phyloP scores from a whole-genome alignment of 176 grass and related monocot species.

The Raddia distichophylla region DNA sequence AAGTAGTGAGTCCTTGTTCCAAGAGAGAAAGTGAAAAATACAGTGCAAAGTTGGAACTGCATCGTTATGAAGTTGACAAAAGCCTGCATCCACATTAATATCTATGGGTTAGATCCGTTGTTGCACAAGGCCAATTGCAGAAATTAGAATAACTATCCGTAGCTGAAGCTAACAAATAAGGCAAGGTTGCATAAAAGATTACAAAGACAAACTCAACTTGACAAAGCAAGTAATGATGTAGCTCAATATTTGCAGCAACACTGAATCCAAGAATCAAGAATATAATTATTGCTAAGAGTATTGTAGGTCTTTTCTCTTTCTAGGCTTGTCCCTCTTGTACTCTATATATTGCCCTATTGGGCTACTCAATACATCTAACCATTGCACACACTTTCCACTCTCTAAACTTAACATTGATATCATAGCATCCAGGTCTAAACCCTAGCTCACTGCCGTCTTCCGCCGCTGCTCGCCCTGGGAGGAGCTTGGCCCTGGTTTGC shows the following conservation, averaged over 20 bases:
- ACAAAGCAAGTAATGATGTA: neutral
- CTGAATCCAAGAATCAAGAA: neutral
- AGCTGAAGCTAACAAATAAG: conserved; percentile 24
- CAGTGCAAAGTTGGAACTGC: conserved; percentile 89
- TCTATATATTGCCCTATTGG: too few species aligned
- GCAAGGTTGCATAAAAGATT: conserved; percentile 24
- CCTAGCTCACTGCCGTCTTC: too few species aligned
- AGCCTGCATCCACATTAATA: conserved; percentile 60
- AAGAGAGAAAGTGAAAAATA: conserved; percentile 98
- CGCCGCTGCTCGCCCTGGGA: too few species aligned
- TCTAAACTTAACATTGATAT: too few species aligned
- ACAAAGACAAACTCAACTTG: neutral
- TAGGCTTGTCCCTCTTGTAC: too few species aligned
- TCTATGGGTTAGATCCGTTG: conserved; percentile 22
- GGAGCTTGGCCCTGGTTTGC: too few species aligned
- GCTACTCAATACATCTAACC: too few species aligned
- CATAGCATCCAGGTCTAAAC: too few species aligned
- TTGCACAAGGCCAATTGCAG: neutral
- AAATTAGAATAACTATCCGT: neutral
- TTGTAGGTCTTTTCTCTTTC: too few species aligned
- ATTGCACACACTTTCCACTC: too few species aligned
- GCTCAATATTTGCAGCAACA: neutral
- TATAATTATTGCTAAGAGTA: too few species aligned
- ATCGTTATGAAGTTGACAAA: conserved; percentile 86
- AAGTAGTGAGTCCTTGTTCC: conserved; percentile 96